These are phyloP conservation scores for Aegle marmelos DNA, from an alignment of 345 rosid genomes.

Conservation along the genomic window DNA sequence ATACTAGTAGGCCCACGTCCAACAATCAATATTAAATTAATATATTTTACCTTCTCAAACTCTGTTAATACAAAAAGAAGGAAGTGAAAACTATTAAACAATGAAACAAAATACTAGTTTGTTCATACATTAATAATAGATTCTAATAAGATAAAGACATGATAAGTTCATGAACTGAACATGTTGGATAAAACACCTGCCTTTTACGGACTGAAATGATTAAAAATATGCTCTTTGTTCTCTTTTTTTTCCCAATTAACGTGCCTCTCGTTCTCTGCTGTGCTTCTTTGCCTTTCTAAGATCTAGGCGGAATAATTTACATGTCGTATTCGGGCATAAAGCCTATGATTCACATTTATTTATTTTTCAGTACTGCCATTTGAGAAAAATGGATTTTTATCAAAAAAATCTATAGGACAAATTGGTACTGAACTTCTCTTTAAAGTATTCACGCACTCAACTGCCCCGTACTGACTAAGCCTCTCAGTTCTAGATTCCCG, in stretches of 20 bases:
- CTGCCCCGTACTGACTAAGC: slow-evolving; percentile 47
- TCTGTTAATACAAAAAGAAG: slow-evolving; percentile 36
- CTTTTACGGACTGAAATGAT: not conserved
- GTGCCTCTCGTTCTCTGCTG: not conserved
- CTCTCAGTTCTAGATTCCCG: slow-evolving; percentile 55
- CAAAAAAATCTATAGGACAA: not conserved
- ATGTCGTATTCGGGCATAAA: not conserved
- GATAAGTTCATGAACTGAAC: not conserved
- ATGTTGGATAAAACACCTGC: not conserved
- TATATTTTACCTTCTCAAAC: slow-evolving; percentile 59
- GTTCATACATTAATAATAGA: not conserved
- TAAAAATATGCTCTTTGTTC: not conserved
- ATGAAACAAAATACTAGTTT: not conserved
- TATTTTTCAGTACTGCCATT: not conserved
- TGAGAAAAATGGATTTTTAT: not conserved
- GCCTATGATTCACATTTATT: not conserved
- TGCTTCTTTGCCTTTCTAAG: not conserved
- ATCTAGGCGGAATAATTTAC: not conserved
- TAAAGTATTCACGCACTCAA: slow-evolving; percentile 21
- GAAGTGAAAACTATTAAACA: not conserved
- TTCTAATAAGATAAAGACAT: not conserved
- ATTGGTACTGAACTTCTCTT: not conserved
- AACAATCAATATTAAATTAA: slow-evolving; percentile 62
- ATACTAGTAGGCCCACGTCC: slow-evolving; percentile 95
- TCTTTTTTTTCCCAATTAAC: not conserved